phyloP scores from a whole-genome alignment of 345 rosid species.

The Lenwebbia sp. region DNA sequence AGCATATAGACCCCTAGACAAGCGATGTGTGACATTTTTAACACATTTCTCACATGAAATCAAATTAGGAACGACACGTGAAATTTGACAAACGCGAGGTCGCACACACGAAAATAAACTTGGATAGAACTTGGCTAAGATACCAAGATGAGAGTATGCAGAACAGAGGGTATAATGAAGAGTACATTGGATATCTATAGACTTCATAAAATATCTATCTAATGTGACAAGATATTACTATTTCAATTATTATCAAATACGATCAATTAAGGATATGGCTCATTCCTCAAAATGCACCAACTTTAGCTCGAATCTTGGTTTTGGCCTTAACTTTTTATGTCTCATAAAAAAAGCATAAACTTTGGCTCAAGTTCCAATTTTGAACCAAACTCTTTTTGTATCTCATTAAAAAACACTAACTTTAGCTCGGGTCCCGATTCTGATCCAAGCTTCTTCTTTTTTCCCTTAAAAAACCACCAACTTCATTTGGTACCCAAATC shows the following conservation, averaged over 20 bases:
- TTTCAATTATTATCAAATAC: background rate
- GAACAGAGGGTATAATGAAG: background rate
- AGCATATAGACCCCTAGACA: background rate
- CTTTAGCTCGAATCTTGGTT: background rate
- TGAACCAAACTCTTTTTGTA: background rate
- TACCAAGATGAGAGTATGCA: background rate
- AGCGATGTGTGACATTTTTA: background rate
- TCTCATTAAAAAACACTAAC: background rate
- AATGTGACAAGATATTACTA: background rate
- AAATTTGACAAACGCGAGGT: background rate
- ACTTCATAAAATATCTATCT: background rate
- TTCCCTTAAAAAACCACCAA: background rate
- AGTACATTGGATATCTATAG: background rate
- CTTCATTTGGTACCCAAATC: background rate
- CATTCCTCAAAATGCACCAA: background rate
- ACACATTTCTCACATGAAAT: background rate
- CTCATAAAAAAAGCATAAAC: background rate
- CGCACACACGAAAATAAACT: background rate
- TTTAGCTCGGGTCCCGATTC: background rate
- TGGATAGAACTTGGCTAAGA: background rate
- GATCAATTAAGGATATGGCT: background rate
- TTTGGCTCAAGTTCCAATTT: background rate
- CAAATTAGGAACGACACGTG: too few relatives aligned
- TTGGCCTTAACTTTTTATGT: rapidly evolving
- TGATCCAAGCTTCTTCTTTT: background rate